A percentile compares a stretch with the other conserved stretches of the same genome.
Evolutionary conservation across 257 asterid species (phyloP).

Genomic region (Gynochthodes officinalis): DNA sequence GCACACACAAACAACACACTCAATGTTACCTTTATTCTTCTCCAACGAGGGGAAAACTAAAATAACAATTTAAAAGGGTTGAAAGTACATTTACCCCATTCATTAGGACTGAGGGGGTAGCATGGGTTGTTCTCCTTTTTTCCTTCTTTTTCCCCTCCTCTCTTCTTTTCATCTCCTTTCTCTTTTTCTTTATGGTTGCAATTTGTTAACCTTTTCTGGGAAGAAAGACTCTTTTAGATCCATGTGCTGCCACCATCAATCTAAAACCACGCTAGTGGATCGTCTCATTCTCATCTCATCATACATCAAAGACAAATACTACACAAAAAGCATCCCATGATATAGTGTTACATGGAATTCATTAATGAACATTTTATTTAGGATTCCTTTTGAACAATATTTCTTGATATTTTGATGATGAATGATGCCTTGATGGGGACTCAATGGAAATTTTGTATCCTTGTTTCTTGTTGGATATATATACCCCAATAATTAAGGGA

Average conservation of each 20-base stretch:
- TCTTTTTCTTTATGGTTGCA: slow-evolving; percentile 50
- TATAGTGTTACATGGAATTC: not conserved
- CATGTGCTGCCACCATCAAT: slow-evolving; percentile 57
- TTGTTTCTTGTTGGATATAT: not conserved
- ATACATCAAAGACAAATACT: slow-evolving; percentile 23
- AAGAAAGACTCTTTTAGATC: slow-evolving; percentile 46
- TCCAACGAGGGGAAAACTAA: slow-evolving; percentile 25
- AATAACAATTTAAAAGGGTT: slow-evolving; percentile 11
- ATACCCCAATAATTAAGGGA: not conserved
- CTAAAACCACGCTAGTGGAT: slow-evolving; percentile 27
- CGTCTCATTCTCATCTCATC: slow-evolving; percentile 23
- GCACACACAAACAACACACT: slow-evolving; percentile 4
- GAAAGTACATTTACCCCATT: slow-evolving; percentile 31
- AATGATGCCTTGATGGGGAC: not conserved
- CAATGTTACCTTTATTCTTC: slow-evolving; percentile 24
- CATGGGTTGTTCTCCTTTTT: slow-evolving; percentile 51
- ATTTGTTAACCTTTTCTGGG: slow-evolving; percentile 47
- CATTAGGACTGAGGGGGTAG: slow-evolving; percentile 33
- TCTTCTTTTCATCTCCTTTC: slow-evolving; percentile 27
- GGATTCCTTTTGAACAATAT: not conserved
- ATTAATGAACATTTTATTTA: not conserved
- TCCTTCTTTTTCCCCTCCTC: slow-evolving; percentile 7
- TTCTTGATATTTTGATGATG: not conserved
- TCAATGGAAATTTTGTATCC: slow-evolving; percentile 12
- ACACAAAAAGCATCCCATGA: slow-evolving; percentile 15